These are phyloP conservation scores for Phytophthora litchii DNA, from an alignment of 352 stramenopile species.

Conservation along the genomic window DNA sequence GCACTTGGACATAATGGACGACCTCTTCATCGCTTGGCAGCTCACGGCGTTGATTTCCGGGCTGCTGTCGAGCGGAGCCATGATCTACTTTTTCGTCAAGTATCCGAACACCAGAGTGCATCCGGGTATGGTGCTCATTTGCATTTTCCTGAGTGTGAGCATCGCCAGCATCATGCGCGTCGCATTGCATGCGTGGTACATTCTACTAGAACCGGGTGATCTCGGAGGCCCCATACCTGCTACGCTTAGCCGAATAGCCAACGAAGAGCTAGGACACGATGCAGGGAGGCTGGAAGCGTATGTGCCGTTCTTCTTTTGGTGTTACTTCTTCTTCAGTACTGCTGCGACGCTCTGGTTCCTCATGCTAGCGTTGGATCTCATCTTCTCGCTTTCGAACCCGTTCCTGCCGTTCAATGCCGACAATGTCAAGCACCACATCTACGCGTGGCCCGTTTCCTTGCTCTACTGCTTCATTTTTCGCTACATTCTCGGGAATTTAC, in stretches of 20 bases:
- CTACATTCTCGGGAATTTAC: slow-evolving; percentile 50
- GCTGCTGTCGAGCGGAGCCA: slow-evolving; percentile 52
- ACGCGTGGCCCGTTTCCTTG: slow-evolving; percentile 74
- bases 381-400: slow-evolving; percentile 88
- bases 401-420: slow-evolving; percentile 88
- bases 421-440: slow-evolving; percentile 85
- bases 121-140: slow-evolving; percentile 76
- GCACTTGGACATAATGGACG: slow-evolving; percentile 41
- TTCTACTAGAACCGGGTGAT: slow-evolving; percentile 22
- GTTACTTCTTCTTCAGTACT: slow-evolving; percentile 83
- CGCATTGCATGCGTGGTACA: slow-evolving; percentile 60
- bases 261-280: slow-evolving; percentile 48
- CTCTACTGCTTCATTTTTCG: slow-evolving; percentile 77
- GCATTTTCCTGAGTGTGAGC: slow-evolving; percentile 73
- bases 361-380: slow-evolving; percentile 85
- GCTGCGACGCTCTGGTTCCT: slow-evolving; percentile 83
- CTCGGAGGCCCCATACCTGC: slow-evolving; percentile 31
- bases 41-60: slow-evolving; percentile 66
- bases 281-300: slow-evolving; percentile 46
- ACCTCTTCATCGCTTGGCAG: slow-evolving; percentile 79
- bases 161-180: slow-evolving; percentile 75
- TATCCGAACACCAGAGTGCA: slow-evolving; percentile 66
- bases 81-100: slow-evolving; percentile 79
- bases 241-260: slow-evolving; percentile 70
- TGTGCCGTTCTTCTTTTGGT: slow-evolving; percentile 84